A percentile compares a stretch with the other conserved stretches of the same genome.
Conservation (phyloP, 768 basidiomycete species). For the Xerocomus potaroensis region DNA sequence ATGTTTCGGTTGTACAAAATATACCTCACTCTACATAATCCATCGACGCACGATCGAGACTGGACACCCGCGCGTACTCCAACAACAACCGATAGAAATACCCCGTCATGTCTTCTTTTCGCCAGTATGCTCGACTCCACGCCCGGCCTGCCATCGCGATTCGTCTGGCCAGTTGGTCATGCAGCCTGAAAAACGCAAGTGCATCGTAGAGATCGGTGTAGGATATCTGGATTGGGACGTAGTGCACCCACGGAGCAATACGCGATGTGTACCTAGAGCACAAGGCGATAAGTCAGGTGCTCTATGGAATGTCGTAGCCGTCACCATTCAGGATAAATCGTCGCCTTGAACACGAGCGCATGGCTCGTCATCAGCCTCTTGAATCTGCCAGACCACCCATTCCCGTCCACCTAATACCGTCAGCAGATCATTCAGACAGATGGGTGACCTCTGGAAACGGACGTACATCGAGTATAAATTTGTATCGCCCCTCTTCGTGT, state of each 20-base stretch:
- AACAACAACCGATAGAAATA: conserved; percentile 57
- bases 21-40: conserved; percentile 23
- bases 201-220: conserved; percentile 67
- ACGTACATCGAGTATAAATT: conserved; percentile 57
- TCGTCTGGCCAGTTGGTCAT: conserved; percentile 53
- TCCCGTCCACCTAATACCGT: conserved; percentile 44
- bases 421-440: neutral
- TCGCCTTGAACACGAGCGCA: conserved; percentile 62
- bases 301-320: neutral
- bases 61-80: conserved; percentile 53
- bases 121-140: conserved; percentile 59
- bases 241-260: conserved; percentile 68
- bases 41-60: conserved; percentile 42
- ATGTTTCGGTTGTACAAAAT: too few species aligned
- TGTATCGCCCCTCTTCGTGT: conserved; percentile 52
- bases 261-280: conserved; percentile 34
- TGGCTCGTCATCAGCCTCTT: conserved; percentile 60
- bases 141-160: conserved; percentile 54
- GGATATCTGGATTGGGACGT: conserved; percentile 64
- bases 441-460: neutral
- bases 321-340: conserved; percentile 73
- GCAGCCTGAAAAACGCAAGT: conserved; percentile 67
- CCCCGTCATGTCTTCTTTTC: conserved; percentile 54
- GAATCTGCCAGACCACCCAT: conserved; percentile 70
- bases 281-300: neutral